Percentiles rank a stretch among this genome's conserved stretches.
phyloP scores from a whole-genome alignment of 495 filamentous ascomycete genomes.

The Penicillium steckii region DNA sequence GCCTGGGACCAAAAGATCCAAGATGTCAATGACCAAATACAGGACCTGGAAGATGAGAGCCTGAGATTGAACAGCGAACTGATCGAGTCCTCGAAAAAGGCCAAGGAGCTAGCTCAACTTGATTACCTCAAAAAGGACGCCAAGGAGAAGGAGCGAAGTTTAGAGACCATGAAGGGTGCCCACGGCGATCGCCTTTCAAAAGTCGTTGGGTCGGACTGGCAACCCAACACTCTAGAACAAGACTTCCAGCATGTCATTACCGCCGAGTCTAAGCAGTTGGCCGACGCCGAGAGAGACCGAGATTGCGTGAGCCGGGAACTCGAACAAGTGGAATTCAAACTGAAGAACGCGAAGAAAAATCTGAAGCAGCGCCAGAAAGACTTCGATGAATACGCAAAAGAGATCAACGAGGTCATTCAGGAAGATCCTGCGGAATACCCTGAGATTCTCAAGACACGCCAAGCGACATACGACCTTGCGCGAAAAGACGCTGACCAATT shows the following conservation, averaged over 20 bases:
- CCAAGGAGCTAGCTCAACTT: conserved; percentile 73
- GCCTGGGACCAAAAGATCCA: conserved; percentile 69
- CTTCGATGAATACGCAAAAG: conserved; percentile 54
- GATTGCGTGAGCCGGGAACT: conserved; percentile 70
- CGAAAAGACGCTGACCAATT: conserved; percentile 64
- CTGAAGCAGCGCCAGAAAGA: conserved; percentile 64
- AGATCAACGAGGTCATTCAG: conserved; percentile 48
- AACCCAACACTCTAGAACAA: conserved; percentile 64
- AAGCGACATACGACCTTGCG: conserved; percentile 58
- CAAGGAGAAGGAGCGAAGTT: conserved; percentile 64
- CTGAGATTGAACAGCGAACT: conserved; percentile 72
- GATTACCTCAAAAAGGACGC: conserved; percentile 75
- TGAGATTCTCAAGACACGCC: conserved; percentile 50
- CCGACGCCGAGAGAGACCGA: conserved; percentile 63
- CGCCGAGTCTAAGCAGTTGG: conserved; percentile 48
- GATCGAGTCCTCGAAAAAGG: conserved; percentile 73
- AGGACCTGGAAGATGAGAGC: conserved; percentile 64
- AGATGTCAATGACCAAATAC: conserved; percentile 59
- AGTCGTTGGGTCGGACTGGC: conserved; percentile 64
- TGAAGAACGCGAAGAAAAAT: conserved; percentile 61
- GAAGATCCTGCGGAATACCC: conserved; percentile 55
- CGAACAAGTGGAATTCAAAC: conserved; percentile 73
- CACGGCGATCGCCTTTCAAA: conserved; percentile 66
- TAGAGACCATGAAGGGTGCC: conserved; percentile 73
- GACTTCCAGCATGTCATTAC: conserved; percentile 68